phyloP scores from a whole-genome alignment of 2,329 filamentous ascomycete genomes.

The Epicoccum sorghinum region DNA sequence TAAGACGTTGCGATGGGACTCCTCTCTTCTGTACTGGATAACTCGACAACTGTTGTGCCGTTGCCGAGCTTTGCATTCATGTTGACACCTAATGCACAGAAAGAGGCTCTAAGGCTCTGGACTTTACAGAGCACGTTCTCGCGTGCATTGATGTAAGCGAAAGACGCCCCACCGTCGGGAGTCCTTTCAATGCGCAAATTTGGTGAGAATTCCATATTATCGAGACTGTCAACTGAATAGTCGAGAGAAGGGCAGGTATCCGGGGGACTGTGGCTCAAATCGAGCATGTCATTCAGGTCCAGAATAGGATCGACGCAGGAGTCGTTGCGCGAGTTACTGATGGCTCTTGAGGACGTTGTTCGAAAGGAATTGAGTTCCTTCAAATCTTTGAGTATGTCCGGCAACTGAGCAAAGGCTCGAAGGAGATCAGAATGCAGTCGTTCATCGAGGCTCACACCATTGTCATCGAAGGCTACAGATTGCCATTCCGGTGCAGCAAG shows the following conservation, averaged over 20 bases:
- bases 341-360: neutral
- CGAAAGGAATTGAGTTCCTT: slow-evolving; percentile 23
- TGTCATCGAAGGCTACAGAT: slow-evolving; percentile 42
- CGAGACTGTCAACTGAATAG: slow-evolving; percentile 25
- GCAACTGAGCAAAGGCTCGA: slow-evolving; percentile 35
- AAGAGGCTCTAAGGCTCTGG: slow-evolving; percentile 30
- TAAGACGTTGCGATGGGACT: slow-evolving; percentile 33
- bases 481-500: slow-evolving; percentile 39
- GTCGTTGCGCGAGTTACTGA: slow-evolving; percentile 2
- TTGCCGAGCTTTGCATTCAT: slow-evolving; percentile 32
- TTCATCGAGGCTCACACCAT: slow-evolving; percentile 33
- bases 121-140: slow-evolving; percentile 31
- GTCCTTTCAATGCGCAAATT: slow-evolving; percentile 18
- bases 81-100: slow-evolving; percentile 25
- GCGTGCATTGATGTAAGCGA: slow-evolving; percentile 13
- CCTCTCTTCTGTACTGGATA: slow-evolving; percentile 23
- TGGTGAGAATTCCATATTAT: slow-evolving; percentile 22
- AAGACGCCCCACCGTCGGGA: neutral
- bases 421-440: slow-evolving; percentile 37
- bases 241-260: slow-evolving; percentile 29
- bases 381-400: slow-evolving; percentile 35
- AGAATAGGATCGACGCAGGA: slow-evolving; percentile 13
- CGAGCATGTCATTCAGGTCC: slow-evolving; percentile 1
- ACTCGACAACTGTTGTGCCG: slow-evolving; percentile 28
- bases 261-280: slow-evolving; percentile 15